These are phyloP conservation scores for Schizochytrium sp. DNA, from an alignment of 108 stramenopile genomes.

Conservation along the genomic window DNA sequence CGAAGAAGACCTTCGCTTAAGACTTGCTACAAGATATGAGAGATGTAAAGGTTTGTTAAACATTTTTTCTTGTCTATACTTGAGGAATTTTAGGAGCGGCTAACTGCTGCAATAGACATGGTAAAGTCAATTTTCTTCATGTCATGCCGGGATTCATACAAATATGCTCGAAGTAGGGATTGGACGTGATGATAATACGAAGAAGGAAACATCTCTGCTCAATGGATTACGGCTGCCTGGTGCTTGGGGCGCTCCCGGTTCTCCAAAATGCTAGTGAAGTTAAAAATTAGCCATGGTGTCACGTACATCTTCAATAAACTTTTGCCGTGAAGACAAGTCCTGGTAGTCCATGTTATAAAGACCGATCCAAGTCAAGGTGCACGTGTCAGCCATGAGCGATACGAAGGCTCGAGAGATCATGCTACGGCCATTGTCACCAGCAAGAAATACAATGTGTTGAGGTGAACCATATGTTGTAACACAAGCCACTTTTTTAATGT, in stretches of 20 bases:
- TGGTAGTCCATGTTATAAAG: conserved; percentile 52
- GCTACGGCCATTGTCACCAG: conserved; percentile 58
- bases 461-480: conserved; percentile 52
- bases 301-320: background rate
- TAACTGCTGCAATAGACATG: too few relatives aligned
- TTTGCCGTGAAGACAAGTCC: background rate
- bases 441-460: conserved; percentile 24
- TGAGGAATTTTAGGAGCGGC: too few relatives aligned
- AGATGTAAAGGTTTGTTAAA: too few relatives aligned
- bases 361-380: conserved; percentile 54
- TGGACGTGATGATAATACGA: background rate
- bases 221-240: background rate
- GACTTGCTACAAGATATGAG: too few relatives aligned
- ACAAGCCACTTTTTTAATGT: conserved; percentile 46
- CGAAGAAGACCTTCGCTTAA: too few relatives aligned
- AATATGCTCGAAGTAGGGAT: too few relatives aligned
- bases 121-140: too few relatives aligned
- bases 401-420: conserved; percentile 48
- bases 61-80: too few relatives aligned
- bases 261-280: background rate
- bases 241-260: background rate
- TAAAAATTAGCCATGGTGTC: background rate
- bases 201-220: background rate
- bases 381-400: conserved; percentile 7
- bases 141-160: too few relatives aligned